These are phyloP conservation scores for Cylindrotheca closterium DNA, from an alignment of 108 stramenopile species.

Conservation along the genomic window DNA sequence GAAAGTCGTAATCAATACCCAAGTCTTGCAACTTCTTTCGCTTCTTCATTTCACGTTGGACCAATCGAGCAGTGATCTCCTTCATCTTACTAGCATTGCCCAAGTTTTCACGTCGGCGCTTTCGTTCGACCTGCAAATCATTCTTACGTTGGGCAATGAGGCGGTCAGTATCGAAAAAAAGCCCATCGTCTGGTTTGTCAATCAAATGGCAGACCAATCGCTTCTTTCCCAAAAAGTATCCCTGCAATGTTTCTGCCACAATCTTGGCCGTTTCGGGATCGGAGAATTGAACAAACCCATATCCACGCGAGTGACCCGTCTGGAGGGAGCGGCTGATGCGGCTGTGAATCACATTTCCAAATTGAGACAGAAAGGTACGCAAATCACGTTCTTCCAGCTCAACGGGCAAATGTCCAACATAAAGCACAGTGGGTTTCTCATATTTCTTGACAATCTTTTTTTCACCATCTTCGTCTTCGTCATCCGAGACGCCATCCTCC, in stretches of 20 bases:
- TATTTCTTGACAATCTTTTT: conserved; percentile 7
- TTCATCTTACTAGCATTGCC: conserved; percentile 51
- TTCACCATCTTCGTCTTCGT: conserved; percentile 19
- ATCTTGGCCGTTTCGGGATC: conserved; percentile 83
- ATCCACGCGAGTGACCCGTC: conserved; percentile 85
- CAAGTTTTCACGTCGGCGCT: conserved; percentile 23
- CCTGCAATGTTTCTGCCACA: conserved; percentile 94
- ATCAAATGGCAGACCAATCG: conserved; percentile 89
- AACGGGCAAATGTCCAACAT: conserved; percentile 94
- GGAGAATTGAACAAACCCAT: conserved; percentile 94
- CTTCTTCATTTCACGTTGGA: conserved; percentile 70
- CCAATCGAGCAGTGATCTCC: conserved; percentile 62
- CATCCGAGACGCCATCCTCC: conserved; percentile 27
- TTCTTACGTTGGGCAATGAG: conserved; percentile 38
- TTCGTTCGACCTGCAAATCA: conserved; percentile 41
- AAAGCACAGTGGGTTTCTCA: conserved; percentile 69
- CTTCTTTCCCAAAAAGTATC: conserved; percentile 90
- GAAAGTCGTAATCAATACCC: conserved; percentile 90
- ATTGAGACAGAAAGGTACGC: conserved; percentile 88
- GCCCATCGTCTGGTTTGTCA: conserved; percentile 54
- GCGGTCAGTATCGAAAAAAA: conserved; percentile 41
- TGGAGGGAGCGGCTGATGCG: conserved; percentile 84
- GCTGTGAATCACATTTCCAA: conserved; percentile 84
- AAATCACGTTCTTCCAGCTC: conserved; percentile 95
- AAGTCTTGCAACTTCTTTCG: conserved; percentile 58